phyloP scores from a whole-genome alignment of 148 eudicot genomes.

The Dianthus caryophyllus region DNA sequence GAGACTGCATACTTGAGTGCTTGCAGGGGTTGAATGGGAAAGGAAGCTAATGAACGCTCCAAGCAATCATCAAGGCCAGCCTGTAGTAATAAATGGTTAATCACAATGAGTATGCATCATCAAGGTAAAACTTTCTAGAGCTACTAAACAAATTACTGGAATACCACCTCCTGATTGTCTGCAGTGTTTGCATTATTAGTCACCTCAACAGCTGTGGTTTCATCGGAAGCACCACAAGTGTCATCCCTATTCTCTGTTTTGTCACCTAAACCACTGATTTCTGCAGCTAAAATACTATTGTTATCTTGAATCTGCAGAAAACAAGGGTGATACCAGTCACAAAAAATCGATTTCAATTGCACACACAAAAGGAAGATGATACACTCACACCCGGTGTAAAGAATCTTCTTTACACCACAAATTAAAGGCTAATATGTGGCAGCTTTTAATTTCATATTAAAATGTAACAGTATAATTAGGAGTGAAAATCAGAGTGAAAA shows the following conservation, averaged over 20 bases:
- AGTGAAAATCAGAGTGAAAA: too few species aligned
- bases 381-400: too few species aligned
- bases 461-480: too few species aligned
- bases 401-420: too few species aligned
- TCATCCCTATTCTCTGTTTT: slow-evolving; percentile 34
- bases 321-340: not conserved
- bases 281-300: slow-evolving; percentile 21
- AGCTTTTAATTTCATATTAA: too few species aligned
- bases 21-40: slow-evolving; percentile 78
- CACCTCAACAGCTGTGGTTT: slow-evolving; percentile 26
- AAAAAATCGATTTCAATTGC: not conserved
- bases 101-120: slow-evolving; percentile 13
- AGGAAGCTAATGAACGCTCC: slow-evolving; percentile 74
- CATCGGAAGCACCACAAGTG: slow-evolving; percentile 16
- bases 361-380: too few species aligned
- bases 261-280: slow-evolving; percentile 17
- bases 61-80: slow-evolving; percentile 63
- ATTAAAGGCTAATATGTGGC: too few species aligned
- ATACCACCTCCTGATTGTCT: slow-evolving; percentile 53
- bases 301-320: slow-evolving; percentile 67
- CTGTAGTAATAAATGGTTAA: slow-evolving; percentile 30
- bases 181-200: slow-evolving; percentile 46
- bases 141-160: not conserved
- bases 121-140: not conserved
- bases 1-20: slow-evolving; percentile 72